Base-by-base conservation (phyloP, 345 rosid genomes). In the Aquilaria malaccensis region DNA sequence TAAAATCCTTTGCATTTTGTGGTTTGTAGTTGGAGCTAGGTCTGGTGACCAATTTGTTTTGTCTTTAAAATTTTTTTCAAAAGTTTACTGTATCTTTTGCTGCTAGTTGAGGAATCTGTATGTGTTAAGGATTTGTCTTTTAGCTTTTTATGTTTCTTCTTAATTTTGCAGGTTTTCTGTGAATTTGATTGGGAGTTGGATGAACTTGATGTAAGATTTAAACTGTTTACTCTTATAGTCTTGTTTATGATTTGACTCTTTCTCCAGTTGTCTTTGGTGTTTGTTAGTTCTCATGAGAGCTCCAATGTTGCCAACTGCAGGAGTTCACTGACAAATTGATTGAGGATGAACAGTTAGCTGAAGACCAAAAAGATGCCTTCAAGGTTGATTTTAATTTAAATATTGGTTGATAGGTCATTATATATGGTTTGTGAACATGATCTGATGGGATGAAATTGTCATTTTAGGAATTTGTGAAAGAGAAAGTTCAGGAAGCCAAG, bases 101-200 rank as follows among this genome's bases (percentile, higher is more conserved):
- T 15, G 11, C 33, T 14, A 37, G 33, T 49, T 51, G 43, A 46
- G 10, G 53, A 52, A 22, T 30, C 53, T 79, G 64, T 22, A 22
- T 37, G 43, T 37, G 5, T 37, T 37, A 37, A 37, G 43, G 43
- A 2, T 37, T 37, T 9, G 43, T 0, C 7, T 37, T 37, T 37
- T 9, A 37, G 43, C 43, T 37, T 37, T 5, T 0, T 37, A 77
- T 50, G 10, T 47, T 41, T 63, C n/a, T 51, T 66, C 48, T 74
- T 55, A 31, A 55, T 31, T 66, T 57, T 86, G 82, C 88, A 95
- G 99, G 81, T 91, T 69, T 75, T 95, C 11, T 85, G 97, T 62
- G 96, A 88, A 64, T 95, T 85, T 70, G 99, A 95, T 77, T 95
- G 99, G 99, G 91, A 82, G 61, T 15, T 86, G 30, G 99, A 95